Base-by-base conservation (phyloP, 768 basidiomycete species). In the Terana coerulea region DNA sequence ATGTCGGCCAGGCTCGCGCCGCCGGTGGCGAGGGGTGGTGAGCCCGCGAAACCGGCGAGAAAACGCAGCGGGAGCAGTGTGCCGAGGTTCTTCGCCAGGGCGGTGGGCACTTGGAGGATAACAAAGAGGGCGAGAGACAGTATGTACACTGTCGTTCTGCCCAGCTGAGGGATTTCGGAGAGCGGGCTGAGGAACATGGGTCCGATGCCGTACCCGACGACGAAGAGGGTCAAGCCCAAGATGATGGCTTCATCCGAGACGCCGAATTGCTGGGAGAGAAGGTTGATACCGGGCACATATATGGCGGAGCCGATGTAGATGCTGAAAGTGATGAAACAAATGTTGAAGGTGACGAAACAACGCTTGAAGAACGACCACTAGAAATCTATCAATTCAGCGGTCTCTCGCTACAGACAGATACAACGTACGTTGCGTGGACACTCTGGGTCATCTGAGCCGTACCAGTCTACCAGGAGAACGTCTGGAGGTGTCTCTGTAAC, bases 231-330 rank as follows among this genome's bases (percentile, higher is more conserved):
- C 58, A 55, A 54, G 2, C 69, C 69, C 0, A 69, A 57, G 2
- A 65, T 65, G 2, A 64, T 65, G 0, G 61, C 59, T 12, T 64
- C 64, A 7, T 48, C 50, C 21, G 65, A 65, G 11, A 67, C 59
- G 28, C 64, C 56, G 53, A 67, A 69, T 1, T 66, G 55, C 1
- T 58, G 15, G 39, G 64, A 48, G 11, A 70, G 37, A 5, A 50
- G 58, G 1, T 58, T 56, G 12, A 67, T 65, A 1, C 64, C 63
- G 8, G 68, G 58, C 1, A 63, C 63, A 49, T 67, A 69, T 30
- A 70, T 69, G 12, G 64, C 63, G 4, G 68, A 66, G 44, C 68
- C 69, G 51, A 70, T 64, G 54, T 69, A 71, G 24, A 69, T 61
- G 41, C 61, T 58, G 47, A 69, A 64, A 0, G 68, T 69, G 31